Base-by-base conservation (phyloP, 805 yeast genomes). In the Metschnikowia gelsemii region DNA sequence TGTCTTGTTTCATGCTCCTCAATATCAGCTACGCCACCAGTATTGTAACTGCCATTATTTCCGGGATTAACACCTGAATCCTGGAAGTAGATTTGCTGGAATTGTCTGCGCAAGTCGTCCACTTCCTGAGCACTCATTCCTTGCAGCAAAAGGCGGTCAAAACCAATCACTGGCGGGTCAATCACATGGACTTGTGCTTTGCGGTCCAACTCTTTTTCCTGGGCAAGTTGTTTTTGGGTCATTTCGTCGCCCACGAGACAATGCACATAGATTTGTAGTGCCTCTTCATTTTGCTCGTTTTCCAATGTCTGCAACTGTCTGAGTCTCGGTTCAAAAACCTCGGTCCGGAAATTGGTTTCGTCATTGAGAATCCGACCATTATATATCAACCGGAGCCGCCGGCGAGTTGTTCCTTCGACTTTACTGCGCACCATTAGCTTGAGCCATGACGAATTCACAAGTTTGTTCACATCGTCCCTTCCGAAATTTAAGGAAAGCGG, bases 41-140 rank as follows among this genome's bases (percentile, higher is more conserved):
- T 30, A 3, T 37, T 39, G 13, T n/a, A n/a, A n/a, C n/a, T n/a
- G n/a, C n/a, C n/a, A n/a, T n/a, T n/a, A n/a, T n/a, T n/a, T n/a
- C n/a, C n/a, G n/a, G n/a, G n/a, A n/a, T 47, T 46, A n/a, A 52
- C 42, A 45, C 62, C 50, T 19, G 62, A 14, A 27, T 53, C 70
- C 0, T 60, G 54, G 28, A 87, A 87, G 59, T 87, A 85, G 2
- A 89, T 70, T 43, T 73, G 72, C 43, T 78, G 75, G 56, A 90
- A 89, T 59, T 89, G 96, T 38, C 75, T 66, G 45, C 96, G 72
- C 45, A 90, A 62, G 42, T 81, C 82, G 31, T 70, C 70, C 20
- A 90, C 78, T 52, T 90, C 97, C 45, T 79, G 84, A 23, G 79
- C 86, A 4, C 86, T 74, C 57, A 90, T 87, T 7, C 97, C 97